phyloP scores from a whole-genome alignment of 305 asterid genomes.

The Plantago lanceolata region DNA sequence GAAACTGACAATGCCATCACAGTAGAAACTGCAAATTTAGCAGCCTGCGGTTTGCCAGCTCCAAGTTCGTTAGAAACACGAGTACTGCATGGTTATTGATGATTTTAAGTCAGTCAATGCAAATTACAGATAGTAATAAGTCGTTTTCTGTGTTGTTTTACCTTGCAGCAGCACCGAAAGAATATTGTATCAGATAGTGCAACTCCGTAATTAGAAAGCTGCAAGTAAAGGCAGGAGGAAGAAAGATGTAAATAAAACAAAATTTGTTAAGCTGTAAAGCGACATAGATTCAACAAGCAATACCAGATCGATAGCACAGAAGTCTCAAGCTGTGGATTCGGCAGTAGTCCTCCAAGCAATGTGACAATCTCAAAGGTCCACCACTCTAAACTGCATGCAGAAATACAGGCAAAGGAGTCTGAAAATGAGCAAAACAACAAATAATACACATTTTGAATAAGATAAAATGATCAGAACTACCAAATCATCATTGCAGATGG shows the following conservation, averaged over 20 bases:
- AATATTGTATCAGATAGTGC: constrained; percentile 8
- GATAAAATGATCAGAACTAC: constrained; percentile 7
- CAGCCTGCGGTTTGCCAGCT: constrained; percentile 53
- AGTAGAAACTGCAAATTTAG: constrained; percentile 31
- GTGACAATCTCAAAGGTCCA: constrained; percentile 27
- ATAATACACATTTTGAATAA: not conserved
- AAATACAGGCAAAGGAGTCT: constrained; percentile 8
- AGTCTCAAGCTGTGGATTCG: constrained; percentile 32
- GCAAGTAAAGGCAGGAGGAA: constrained; percentile 12
- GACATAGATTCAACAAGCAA: not conserved
- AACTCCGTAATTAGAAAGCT: constrained; percentile 22
- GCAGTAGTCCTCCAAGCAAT: constrained; percentile 26
- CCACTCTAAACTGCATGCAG: constrained; percentile 32
- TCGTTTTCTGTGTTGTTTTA: not conserved
- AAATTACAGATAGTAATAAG: no score
- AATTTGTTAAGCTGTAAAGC: not conserved
- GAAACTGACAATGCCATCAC: constrained; percentile 31
- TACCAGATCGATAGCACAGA: constrained; percentile 27
- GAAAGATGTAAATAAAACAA: not conserved
- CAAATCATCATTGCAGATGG: constrained; percentile 33
- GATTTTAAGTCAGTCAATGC: constrained; percentile 24
- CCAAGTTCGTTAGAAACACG: constrained; percentile 49
- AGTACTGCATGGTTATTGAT: constrained; percentile 19
- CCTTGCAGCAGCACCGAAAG: not conserved
- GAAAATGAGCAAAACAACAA: constrained; percentile 34